phyloP scores from a whole-genome alignment of 805 yeast genomes.

The Monosporozyma aerobia region DNA sequence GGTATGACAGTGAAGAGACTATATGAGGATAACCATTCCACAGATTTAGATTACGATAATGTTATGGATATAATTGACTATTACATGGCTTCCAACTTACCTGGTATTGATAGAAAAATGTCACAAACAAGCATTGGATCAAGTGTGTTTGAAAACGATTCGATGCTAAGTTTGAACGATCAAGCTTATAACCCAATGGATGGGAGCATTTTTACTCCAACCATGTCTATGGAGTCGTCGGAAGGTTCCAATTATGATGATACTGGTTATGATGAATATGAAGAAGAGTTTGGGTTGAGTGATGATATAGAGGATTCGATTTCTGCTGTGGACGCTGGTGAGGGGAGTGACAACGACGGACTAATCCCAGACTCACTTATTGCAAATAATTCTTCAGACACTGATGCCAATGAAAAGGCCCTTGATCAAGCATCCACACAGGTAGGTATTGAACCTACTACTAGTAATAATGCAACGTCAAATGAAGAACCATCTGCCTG shows the following conservation, averaged over 20 bases:
- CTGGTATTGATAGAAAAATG: slow-evolving; percentile 12
- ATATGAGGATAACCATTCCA: slow-evolving; percentile 15
- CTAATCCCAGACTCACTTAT: background rate
- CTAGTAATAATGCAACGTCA: slow-evolving; percentile 2
- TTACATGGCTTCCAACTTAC: slow-evolving; percentile 11
- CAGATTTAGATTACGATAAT: slow-evolving; percentile 10
- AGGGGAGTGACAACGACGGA: background rate
- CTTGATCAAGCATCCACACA: background rate
- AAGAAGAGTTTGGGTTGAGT: slow-evolving; percentile 16
- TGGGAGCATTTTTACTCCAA: background rate
- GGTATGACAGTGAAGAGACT: slow-evolving; percentile 35
- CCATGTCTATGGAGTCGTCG: background rate
- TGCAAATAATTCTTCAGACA: background rate
- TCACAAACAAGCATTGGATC: slow-evolving; percentile 24
- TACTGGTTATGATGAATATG: background rate
- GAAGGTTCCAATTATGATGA: background rate
- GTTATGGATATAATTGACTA: slow-evolving; percentile 25
- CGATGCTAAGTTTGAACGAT: slow-evolving; percentile 5
- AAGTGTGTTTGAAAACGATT: slow-evolving; percentile 20
- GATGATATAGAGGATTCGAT: background rate
- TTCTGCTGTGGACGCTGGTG: background rate
- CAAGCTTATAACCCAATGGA: background rate
- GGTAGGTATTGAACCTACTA: background rate
- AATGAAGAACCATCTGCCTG: slow-evolving; percentile 25
- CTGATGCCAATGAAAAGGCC: background rate